These are phyloP conservation scores for Candida rishiriensis DNA, from an alignment of 805 yeast species.

Conservation along the genomic window DNA sequence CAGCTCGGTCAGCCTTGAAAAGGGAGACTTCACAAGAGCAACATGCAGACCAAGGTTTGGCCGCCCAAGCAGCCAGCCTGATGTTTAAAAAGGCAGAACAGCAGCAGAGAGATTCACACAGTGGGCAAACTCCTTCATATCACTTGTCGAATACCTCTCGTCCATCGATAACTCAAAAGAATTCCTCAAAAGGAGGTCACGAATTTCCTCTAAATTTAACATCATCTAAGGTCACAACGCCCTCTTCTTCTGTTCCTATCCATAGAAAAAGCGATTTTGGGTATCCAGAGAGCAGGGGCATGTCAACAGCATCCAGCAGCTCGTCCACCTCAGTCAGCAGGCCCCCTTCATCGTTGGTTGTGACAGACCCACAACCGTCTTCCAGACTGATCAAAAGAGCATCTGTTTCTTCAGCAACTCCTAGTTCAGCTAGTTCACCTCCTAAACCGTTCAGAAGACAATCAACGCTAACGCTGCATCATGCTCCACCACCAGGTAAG, in stretches of 20 bases:
- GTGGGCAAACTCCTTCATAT: background rate
- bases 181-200: constrained; percentile 4
- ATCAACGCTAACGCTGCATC: background rate
- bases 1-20: constrained; percentile 11
- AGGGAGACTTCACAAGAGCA: constrained; percentile 8
- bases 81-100: constrained; percentile 19
- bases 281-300: too few relatives aligned
- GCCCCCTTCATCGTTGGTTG: too few relatives aligned
- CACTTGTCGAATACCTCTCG: background rate
- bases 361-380: too few relatives aligned
- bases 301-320: background rate
- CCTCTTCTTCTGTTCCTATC: background rate
- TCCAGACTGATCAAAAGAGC: too few relatives aligned
- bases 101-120: constrained; percentile 2
- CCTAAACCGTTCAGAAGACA: background rate
- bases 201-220: background rate
- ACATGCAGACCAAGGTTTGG: constrained; percentile 8
- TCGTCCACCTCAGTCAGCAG: background rate
- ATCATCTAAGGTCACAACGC: background rate
- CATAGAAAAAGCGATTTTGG: too few relatives aligned
- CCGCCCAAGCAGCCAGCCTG: constrained; percentile 23
- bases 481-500: background rate
- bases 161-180: background rate
- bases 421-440: background rate
- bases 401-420: background rate